Base-by-base conservation (phyloP, 2,329 filamentous ascomycete species). In the Diaporthe sp. region DNA sequence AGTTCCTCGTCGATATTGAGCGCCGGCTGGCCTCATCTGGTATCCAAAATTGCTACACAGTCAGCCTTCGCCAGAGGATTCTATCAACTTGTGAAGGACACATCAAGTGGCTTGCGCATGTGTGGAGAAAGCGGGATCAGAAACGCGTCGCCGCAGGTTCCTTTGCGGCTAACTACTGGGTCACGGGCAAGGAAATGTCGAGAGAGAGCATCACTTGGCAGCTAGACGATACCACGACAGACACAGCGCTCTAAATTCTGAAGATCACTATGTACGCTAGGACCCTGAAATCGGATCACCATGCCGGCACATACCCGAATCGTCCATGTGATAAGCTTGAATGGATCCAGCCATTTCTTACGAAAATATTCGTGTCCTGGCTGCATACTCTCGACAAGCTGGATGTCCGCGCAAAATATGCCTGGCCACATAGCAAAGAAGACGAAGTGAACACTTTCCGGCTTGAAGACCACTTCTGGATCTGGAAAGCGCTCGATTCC, bases 101-200 rank as follows among this genome's bases (percentile, higher is more conserved):
- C 27, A 50, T 71, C 37, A 44, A 2, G 22, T 71, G 68, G 68
- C 68, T 71, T 7, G 10, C 25, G 22, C 17, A 37, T 25, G 22
- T n/a, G 13, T 51, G n/a, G 39, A 7, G 39, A 7, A 19, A n/a
- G 0, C 22, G 35, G 35, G 47, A 22, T 22, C n/a, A 8, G 19
- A 7, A 19, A 27, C 25, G n/a, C n/a, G n/a, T 25, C 27, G 10
- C 6, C 8, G 22, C 42, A 12, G 39, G 53, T 25, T 50, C 25
- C 19, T 71, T 71, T 39, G 15, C 39, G 13, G 69, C 69, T 7
- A 71, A 71, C 22, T 71, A 71, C 32, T 71, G 69, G 69, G 42
- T 53, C 1, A 61, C n/a, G 3, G 69, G 69, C 17, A 6, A 39
- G 22, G 19, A 25, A 30, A 61, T 59, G 4, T 13, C 69, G 22